Evolutionary conservation across 2,329 filamentous ascomycete genomes (phyloP), one percentile per base, ranked within the genome.

Genomic region (Coleophoma eucalyptorum): DNA sequence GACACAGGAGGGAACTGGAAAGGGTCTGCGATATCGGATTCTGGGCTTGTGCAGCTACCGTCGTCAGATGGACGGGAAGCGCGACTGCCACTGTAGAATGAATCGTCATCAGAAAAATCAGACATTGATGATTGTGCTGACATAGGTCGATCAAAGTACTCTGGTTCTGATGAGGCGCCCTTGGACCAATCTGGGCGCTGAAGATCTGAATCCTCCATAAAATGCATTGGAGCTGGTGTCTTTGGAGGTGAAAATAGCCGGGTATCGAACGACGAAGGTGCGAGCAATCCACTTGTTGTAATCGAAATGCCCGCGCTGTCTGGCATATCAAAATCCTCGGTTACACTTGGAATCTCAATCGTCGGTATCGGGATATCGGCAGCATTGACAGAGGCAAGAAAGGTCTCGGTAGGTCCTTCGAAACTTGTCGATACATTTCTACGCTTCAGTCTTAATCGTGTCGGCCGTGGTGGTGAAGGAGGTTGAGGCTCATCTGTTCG

Each of bases 381-480:
- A 16, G 81, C 81, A 42, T 80, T 82, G 51, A 86, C 83, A 4
- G 81, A 85, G 3, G 81, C 82, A n/a, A 86, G 75, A 60, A 86
- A 86, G 46, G 86, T 80, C 60, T 83, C 74, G 1, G 83, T 86
- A 2, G 83, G 81, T 35, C 81, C 81, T 52, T 59, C 74, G 67
- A 62, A 51, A 35, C 43, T 61, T 18, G 60, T 43, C 42, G 31
- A 62, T 26, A 57, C 57, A 57, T 62, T 61, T 42, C 64, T 60
- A 46, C 64, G 44, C 42, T 56, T 57, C 18, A 67, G 56, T 50
- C 61, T 64, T 15, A 66, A 50, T 46, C 64, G 61, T 37, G 47
- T 40, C 21, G 53, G 62, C 38, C 61, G 59, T 15, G 62, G 65
- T 21, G 63, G 61, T 5, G 63, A 63, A 31, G 61, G 62, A 47